These are phyloP conservation scores for Cicer chorassanicum DNA, from an alignment of 306 rosid species.

Conservation along the genomic window DNA sequence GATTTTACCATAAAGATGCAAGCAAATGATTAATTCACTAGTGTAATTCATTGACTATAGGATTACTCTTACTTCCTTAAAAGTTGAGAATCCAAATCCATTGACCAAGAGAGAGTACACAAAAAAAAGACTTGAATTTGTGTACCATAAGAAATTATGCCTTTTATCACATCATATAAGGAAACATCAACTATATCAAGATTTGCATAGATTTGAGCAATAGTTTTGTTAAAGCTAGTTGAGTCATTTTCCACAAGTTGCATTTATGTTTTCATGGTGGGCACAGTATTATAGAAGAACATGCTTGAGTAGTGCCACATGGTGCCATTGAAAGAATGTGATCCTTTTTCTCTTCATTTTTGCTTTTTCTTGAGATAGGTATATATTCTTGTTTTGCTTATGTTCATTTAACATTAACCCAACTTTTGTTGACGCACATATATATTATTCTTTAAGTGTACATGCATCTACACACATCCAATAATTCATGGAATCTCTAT, in stretches of 20 bases:
- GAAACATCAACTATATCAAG: conserved; percentile 18
- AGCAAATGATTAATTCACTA: background rate
- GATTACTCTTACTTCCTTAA: too few relatives aligned
- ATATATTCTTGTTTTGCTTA: conserved; percentile 35
- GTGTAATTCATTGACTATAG: background rate
- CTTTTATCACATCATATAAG: conserved; percentile 15
- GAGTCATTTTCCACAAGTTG: conserved; percentile 43
- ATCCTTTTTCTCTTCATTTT: conserved; percentile 50
- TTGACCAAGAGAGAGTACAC: background rate
- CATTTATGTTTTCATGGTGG: conserved; percentile 31
- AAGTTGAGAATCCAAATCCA: background rate
- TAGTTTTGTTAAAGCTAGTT: conserved; percentile 21
- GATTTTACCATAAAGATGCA: background rate
- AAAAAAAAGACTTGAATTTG: conserved; percentile 9
- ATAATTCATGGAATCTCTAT: conserved; percentile 48
- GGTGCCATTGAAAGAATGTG: conserved; percentile 45
- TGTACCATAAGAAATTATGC: conserved; percentile 25
- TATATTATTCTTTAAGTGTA: conserved; percentile 38
- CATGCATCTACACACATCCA: conserved; percentile 37
- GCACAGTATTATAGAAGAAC: conserved; percentile 30
- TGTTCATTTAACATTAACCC: conserved; percentile 46
- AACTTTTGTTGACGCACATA: conserved; percentile 45
- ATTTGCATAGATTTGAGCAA: conserved; percentile 40
- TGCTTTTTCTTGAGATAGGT: conserved; percentile 41
- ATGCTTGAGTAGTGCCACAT: conserved; percentile 54